phyloP scores from a whole-genome alignment of 352 stramenopile species.

The Elongisporangium anandrum region DNA sequence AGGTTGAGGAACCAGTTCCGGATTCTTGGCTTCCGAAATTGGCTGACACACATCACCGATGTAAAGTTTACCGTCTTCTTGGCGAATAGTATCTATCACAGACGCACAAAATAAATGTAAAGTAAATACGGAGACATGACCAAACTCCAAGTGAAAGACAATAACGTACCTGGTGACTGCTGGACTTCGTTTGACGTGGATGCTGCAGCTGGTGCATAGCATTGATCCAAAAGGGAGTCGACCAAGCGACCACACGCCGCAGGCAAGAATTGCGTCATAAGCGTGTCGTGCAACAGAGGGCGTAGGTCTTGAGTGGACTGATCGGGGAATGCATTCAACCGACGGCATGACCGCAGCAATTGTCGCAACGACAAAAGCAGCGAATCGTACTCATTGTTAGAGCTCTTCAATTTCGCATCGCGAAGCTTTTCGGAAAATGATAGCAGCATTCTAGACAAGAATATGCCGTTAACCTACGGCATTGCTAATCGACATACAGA shows the following conservation, averaged over 20 bases:
- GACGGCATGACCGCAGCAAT: conserved; percentile 56
- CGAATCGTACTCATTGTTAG: conserved; percentile 39
- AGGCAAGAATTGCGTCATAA: conserved; percentile 76
- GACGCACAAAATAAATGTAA: neutral
- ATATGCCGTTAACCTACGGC: neutral
- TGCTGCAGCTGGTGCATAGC: conserved; percentile 18
- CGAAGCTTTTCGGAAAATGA: conserved; percentile 51
- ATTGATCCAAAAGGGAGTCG: conserved; percentile 48
- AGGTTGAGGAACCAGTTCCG: conserved; percentile 84
- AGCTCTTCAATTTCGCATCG: conserved; percentile 30
- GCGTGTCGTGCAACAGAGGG: conserved; percentile 61
- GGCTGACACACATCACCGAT: conserved; percentile 66
- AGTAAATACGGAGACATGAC: conserved; percentile 1
- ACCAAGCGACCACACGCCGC: conserved; percentile 42
- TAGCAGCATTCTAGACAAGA: conserved; percentile 36
- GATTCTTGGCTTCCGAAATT: conserved; percentile 38
- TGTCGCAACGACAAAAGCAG: conserved; percentile 65
- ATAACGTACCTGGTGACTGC: conserved; percentile 4
- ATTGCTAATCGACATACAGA: neutral
- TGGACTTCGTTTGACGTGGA: neutral
- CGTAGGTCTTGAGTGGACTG: conserved; percentile 60
- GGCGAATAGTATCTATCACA: conserved; percentile 27
- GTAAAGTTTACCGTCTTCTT: conserved; percentile 33
- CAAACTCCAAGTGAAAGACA: neutral
- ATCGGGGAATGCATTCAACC: conserved; percentile 62